Evolutionary conservation across 1,284 basidiomycete genomes (phyloP).

Genomic region (Apiotrichum akiyoshidainum): DNA sequence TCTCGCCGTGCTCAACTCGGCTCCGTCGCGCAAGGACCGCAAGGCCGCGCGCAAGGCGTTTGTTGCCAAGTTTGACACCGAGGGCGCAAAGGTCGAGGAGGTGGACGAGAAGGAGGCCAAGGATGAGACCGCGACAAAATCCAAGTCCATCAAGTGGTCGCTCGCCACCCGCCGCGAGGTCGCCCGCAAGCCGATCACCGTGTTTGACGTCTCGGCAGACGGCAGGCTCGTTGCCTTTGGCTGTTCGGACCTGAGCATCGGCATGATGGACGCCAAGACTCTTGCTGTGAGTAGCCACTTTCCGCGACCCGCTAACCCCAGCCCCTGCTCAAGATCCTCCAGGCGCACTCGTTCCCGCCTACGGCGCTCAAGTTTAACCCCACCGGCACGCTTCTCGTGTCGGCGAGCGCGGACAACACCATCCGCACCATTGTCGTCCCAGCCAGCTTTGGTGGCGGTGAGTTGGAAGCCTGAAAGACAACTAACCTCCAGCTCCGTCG

Average conservation of each 20-base stretch:
- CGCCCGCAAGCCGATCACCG: slow-evolving; percentile 74
- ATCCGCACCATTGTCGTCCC: slow-evolving; percentile 78
- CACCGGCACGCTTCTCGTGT: slow-evolving; percentile 73
- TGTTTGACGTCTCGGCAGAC: slow-evolving; percentile 82
- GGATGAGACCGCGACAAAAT: background rate
- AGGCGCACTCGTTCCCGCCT: slow-evolving; percentile 91
- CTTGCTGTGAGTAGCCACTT: slow-evolving; percentile 62
- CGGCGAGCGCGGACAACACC: slow-evolving; percentile 87
- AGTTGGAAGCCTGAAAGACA: slow-evolving; percentile 20
- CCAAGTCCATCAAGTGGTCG: slow-evolving; percentile 41
- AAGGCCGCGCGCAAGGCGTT: slow-evolving; percentile 37
- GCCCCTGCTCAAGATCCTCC: slow-evolving; percentile 82
- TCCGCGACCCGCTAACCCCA: slow-evolving; percentile 42
- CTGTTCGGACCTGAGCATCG: slow-evolving; percentile 79
- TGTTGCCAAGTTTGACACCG: slow-evolving; percentile 36
- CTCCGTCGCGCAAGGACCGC: slow-evolving; percentile 25
- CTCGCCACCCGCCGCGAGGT: slow-evolving; percentile 53
- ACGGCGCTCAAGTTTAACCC: slow-evolving; percentile 88
- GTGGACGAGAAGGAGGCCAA: slow-evolving; percentile 19
- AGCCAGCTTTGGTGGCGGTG: slow-evolving; percentile 43
- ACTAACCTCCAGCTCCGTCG: slow-evolving; percentile 4
- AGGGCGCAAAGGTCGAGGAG: slow-evolving; percentile 45
- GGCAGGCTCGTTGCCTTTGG: slow-evolving; percentile 82
- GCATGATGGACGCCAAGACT: slow-evolving; percentile 75
- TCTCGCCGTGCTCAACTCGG: slow-evolving; percentile 67